These are phyloP conservation scores for Globisporangium solare DNA, from an alignment of 352 stramenopile species.

Conservation along the genomic window DNA sequence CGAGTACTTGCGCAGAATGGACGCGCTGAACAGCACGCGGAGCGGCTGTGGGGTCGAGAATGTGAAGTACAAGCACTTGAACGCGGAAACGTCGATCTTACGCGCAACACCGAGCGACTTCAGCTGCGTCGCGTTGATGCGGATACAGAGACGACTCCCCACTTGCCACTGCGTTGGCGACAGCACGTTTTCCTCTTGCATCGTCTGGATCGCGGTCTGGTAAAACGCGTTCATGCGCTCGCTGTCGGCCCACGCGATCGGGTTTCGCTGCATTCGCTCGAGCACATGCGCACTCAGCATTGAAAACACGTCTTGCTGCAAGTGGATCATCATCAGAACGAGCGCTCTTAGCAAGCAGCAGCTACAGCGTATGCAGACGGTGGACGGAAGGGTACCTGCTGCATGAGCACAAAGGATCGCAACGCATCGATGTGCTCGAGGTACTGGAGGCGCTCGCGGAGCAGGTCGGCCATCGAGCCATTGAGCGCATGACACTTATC, in stretches of 20 bases:
- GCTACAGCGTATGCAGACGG: too few relatives aligned
- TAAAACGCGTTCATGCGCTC: constrained; percentile 50
- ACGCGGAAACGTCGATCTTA: constrained; percentile 48
- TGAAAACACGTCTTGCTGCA: constrained; percentile 67
- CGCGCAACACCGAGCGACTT: constrained; percentile 23
- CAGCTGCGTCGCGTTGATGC: constrained; percentile 45
- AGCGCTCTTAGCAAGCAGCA: too few relatives aligned
- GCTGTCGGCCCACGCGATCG: constrained; percentile 49
- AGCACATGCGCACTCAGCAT: constrained; percentile 43
- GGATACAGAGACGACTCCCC: constrained; percentile 39
- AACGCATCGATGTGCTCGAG: constrained; percentile 47
- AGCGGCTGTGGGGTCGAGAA: constrained; percentile 45
- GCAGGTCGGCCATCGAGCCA: constrained; percentile 38
- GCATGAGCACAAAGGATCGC: constrained; percentile 66
- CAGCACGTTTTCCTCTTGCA: constrained; percentile 43
- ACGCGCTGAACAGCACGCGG: constrained; percentile 53
- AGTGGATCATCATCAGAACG: background rate
- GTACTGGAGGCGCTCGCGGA: constrained; percentile 47
- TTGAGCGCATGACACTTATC: constrained; percentile 54
- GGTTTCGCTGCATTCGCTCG: constrained; percentile 46
- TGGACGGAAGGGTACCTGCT: constrained; percentile 33
- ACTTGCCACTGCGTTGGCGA: constrained; percentile 30
- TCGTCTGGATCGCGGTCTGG: constrained; percentile 44
- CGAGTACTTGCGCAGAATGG: constrained; percentile 62
- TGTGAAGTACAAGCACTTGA: constrained; percentile 58